These are phyloP conservation scores for Nepenthes alata DNA, from an alignment of 179 eudicot genomes.

Conservation along the genomic window DNA sequence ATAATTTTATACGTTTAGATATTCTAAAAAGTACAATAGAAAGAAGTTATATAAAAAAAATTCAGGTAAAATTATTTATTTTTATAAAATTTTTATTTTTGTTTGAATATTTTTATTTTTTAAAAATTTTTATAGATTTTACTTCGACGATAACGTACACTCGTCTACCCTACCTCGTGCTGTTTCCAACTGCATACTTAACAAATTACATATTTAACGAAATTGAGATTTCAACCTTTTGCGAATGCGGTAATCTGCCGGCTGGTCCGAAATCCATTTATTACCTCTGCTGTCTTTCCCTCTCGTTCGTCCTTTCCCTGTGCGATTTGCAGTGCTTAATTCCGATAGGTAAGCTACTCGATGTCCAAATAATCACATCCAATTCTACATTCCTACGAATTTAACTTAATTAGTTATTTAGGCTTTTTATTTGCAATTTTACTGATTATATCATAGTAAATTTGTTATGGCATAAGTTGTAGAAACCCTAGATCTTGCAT, in stretches of 20 bases:
- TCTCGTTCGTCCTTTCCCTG: not conserved
- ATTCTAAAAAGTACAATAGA: too few species aligned
- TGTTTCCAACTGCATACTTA: too few species aligned
- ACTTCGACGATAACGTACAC: too few species aligned
- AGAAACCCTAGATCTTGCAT: conserved; percentile 12
- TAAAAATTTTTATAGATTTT: too few species aligned
- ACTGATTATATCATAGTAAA: not conserved
- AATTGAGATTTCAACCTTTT: not conserved
- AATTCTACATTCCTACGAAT: not conserved
- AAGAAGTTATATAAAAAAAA: too few species aligned
- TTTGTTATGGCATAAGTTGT: not conserved
- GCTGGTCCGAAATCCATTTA: conserved; percentile 12
- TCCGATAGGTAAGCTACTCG: conserved; percentile 7
- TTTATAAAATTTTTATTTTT: too few species aligned
- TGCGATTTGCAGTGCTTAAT: conserved; percentile 6
- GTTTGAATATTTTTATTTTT: too few species aligned
- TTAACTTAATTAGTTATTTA: not conserved
- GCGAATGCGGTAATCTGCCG: conserved; percentile 11
- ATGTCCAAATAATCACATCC: not conserved
- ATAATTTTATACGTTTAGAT: too few species aligned
- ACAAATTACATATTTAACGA: too few species aligned
- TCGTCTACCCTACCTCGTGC: too few species aligned
- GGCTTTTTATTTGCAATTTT: not conserved
- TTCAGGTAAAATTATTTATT: too few species aligned
- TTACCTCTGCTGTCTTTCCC: conserved; percentile 3